Percentiles rank a stretch among this genome's conserved stretches.
phyloP scores from a whole-genome alignment of 2,329 filamentous ascomycete species.

The Aspergillus flavus region DNA sequence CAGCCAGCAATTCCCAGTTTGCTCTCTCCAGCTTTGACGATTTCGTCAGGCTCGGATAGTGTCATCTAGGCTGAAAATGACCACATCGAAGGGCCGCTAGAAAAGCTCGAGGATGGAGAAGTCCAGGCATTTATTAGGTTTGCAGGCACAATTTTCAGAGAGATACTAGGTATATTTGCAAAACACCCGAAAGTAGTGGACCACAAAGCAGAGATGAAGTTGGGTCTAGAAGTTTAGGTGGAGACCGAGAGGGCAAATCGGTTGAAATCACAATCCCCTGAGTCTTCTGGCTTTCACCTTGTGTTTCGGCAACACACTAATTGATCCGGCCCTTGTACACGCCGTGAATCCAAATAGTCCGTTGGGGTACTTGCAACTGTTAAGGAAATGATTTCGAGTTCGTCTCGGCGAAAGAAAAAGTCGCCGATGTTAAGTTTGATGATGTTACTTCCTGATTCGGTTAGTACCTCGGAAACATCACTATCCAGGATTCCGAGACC shows the following conservation, averaged over 20 bases:
- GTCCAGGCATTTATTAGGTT: too few relatives aligned
- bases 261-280: not conserved
- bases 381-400: not conserved
- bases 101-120: too few relatives aligned
- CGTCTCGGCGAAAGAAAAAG: not conserved
- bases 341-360: too few relatives aligned
- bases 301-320: too few relatives aligned
- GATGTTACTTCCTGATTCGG: not conserved
- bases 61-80: not conserved
- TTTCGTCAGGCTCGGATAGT: not conserved
- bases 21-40: not conserved
- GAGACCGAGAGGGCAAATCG: not conserved
- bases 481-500: slow-evolving; percentile 12
- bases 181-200: too few relatives aligned
- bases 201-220: not conserved
- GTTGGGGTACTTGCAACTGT: too few relatives aligned
- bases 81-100: too few relatives aligned
- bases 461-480: slow-evolving; percentile 13
- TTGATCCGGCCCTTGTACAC: too few relatives aligned
- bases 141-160: too few relatives aligned
- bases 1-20: not conserved
- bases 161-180: too few relatives aligned
- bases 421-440: not conserved
- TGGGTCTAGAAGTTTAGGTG: not conserved
- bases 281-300: not conserved